Evolutionary conservation across 306 rosid species (phyloP).

Genomic region (Vigna reflexopilosa): DNA sequence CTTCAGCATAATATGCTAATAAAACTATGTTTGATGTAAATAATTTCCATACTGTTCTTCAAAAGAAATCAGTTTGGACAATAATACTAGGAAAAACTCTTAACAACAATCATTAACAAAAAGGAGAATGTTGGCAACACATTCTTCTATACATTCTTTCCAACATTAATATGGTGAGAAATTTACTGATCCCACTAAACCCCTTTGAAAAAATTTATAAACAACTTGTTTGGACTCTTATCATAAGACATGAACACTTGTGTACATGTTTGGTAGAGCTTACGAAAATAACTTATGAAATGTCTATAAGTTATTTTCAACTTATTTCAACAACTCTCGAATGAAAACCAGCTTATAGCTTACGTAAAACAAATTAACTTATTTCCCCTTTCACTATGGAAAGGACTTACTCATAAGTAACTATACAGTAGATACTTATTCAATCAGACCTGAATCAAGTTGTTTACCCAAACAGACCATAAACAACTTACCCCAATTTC

Average conservation of each 20-base stretch:
- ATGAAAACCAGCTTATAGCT: neutral
- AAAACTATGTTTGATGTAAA: neutral
- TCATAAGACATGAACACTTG: neutral
- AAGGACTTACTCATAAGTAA: neutral
- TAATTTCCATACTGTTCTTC: neutral
- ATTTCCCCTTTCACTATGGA: neutral
- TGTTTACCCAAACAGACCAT: too few relatives aligned
- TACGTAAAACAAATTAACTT: neutral
- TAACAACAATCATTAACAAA: neutral
- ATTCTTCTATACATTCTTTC: neutral
- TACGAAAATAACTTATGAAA: neutral
- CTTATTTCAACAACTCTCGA: neutral
- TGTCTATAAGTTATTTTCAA: neutral
- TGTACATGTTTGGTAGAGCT: neutral
- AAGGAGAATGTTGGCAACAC: too few relatives aligned
- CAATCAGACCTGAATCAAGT: neutral
- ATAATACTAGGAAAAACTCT: neutral
- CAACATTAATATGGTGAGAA: neutral
- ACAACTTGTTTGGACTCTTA: neutral
- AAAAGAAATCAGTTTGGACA: constrained; percentile 5
- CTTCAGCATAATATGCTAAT: neutral
- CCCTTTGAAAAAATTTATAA: neutral
- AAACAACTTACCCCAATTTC: too few relatives aligned
- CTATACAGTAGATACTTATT: neutral
- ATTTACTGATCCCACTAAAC: neutral